Conservation (phyloP, 2,329 filamentous ascomycete species). For the Aspergillus aculeatinus region DNA sequence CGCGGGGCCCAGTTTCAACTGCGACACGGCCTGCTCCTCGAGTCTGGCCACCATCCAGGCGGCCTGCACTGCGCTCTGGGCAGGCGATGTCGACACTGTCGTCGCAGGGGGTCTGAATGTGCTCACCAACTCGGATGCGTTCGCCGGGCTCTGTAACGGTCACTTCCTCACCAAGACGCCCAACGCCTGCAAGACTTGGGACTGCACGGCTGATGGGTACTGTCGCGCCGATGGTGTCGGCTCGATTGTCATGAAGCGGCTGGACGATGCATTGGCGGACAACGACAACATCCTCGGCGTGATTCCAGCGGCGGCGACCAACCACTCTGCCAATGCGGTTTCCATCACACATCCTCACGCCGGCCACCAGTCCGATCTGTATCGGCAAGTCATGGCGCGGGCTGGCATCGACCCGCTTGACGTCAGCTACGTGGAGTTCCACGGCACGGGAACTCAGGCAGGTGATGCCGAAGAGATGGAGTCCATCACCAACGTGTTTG, state of each 20-base stretch:
- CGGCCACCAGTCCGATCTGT: slow-evolving; percentile 38
- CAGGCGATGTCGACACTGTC: slow-evolving; percentile 74
- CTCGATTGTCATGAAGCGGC: slow-evolving; percentile 52
- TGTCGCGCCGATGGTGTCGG: slow-evolving; percentile 54
- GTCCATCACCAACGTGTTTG: slow-evolving; percentile 38
- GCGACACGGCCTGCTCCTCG: slow-evolving; percentile 71
- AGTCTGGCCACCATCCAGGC: slow-evolving; percentile 52
- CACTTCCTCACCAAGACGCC: slow-evolving; percentile 28
- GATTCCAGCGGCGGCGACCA: slow-evolving; percentile 44
- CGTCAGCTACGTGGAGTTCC: slow-evolving; percentile 42
- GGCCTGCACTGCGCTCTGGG: slow-evolving; percentile 51
- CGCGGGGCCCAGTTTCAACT: slow-evolving; percentile 66
- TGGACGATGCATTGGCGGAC: slow-evolving; percentile 52
- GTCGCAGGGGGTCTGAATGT: slow-evolving; percentile 71
- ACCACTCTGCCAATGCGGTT: slow-evolving; percentile 48
- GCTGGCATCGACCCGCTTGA: slow-evolving; percentile 38
- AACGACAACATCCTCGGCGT: slow-evolving; percentile 46
- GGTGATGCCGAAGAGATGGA: slow-evolving; percentile 41
- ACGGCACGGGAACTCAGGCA: slow-evolving; percentile 44
- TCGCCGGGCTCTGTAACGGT: slow-evolving; percentile 65
- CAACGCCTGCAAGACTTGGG: slow-evolving; percentile 52
- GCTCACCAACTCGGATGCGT: slow-evolving; percentile 76
- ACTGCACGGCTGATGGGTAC: slow-evolving; percentile 54
- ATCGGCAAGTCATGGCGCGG: slow-evolving; percentile 37
- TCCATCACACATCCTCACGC: slow-evolving; percentile 47